phyloP scores from a whole-genome alignment of 306 rosid genomes.

The Luffa aegyptiaca region DNA sequence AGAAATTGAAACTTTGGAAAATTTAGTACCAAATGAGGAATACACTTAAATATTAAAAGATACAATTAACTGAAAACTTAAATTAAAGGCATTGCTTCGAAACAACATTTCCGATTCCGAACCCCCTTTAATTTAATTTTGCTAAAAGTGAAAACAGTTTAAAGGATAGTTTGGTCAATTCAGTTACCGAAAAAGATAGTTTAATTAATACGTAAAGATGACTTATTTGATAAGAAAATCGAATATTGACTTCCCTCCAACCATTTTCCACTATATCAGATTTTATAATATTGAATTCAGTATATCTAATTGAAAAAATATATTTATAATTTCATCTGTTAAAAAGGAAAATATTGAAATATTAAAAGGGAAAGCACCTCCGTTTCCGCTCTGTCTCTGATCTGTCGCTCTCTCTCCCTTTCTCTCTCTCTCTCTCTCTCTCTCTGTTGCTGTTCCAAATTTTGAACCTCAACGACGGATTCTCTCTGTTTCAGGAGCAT shows the following conservation, averaged over 20 bases:
- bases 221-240: background rate
- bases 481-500: conserved; percentile 34
- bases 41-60: no score
- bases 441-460: background rate
- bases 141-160: background rate
- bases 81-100: no score
- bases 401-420: conserved; percentile 4
- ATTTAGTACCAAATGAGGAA: no score
- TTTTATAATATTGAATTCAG: background rate
- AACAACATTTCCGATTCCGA: no score
- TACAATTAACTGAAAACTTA: no score
- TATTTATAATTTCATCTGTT: background rate
- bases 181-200: background rate
- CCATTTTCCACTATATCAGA: background rate
- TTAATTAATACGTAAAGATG: background rate
- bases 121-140: no score
- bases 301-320: background rate
- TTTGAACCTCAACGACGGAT: conserved; percentile 35
- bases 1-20: no score
- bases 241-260: background rate
- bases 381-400: conserved; percentile 20
- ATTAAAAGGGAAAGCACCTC: background rate
- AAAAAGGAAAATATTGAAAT: background rate
- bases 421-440: background rate
- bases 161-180: background rate